Evolutionary conservation across 2,329 filamentous ascomycete species (phyloP).

Genomic region (Hypoxylon sp.): DNA sequence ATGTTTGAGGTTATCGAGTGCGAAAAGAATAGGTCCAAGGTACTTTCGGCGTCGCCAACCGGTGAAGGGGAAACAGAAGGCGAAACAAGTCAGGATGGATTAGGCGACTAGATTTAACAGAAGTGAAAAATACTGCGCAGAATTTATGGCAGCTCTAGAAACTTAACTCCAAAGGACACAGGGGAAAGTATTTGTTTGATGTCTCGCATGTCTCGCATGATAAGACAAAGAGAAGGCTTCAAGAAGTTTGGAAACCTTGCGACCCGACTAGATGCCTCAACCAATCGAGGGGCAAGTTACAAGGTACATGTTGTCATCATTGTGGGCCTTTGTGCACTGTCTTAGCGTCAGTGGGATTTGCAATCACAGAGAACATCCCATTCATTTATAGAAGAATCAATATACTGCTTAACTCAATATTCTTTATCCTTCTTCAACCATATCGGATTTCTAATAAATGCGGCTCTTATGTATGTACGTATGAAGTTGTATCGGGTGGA

Average conservation of each 20-base stretch:
- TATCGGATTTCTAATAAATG: no score
- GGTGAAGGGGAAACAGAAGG: background rate
- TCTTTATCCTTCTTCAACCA: no score
- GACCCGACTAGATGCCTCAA: slow-evolving; percentile 11
- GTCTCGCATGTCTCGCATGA: slow-evolving; percentile 17
- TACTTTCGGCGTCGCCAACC: background rate
- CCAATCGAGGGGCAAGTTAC: slow-evolving; percentile 2
- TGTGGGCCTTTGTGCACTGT: no score
- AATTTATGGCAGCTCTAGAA: slow-evolving; percentile 3
- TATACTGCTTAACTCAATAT: no score
- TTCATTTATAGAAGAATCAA: no score
- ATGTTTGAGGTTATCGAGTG: slow-evolving; percentile 18
- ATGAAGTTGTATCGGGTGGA: no score
- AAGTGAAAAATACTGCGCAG: background rate
- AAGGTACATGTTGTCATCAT: background rate
- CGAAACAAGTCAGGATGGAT: background rate
- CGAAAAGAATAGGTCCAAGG: background rate
- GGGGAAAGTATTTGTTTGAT: background rate
- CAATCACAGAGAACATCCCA: no score
- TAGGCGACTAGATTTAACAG: background rate
- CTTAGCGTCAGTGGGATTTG: no score
- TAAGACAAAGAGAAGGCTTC: slow-evolving; percentile 16
- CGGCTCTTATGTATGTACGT: no score
- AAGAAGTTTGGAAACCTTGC: slow-evolving; percentile 12
- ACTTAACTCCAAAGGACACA: background rate